A percentile compares a stretch with the other conserved stretches of the same genome.
These are phyloP conservation scores for Botrytis galanthina DNA, from an alignment of 2,329 filamentous ascomycete species.

Conservation along the genomic window DNA sequence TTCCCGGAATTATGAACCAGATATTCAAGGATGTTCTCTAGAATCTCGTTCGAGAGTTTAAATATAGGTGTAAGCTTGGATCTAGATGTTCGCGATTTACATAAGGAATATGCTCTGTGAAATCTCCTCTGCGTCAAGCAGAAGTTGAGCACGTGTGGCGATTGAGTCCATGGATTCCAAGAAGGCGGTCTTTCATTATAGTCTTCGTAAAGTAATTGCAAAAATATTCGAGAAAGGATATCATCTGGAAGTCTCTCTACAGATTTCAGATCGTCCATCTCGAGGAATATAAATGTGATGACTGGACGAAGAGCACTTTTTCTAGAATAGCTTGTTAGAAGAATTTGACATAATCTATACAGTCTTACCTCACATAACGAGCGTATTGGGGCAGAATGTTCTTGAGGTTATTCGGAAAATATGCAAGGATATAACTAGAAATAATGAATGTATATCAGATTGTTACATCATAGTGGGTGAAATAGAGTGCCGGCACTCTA, in stretches of 20 bases:
- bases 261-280: conserved; percentile 16
- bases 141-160: conserved; percentile 18
- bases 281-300: background rate
- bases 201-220: conserved; percentile 18
- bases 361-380: conserved; percentile 16
- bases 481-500: conserved; percentile 19
- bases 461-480: conserved; percentile 19
- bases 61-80: conserved; percentile 24
- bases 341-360: background rate
- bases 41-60: conserved; percentile 23
- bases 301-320: background rate
- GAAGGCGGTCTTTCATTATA: background rate
- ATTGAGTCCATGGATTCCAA: conserved; percentile 14
- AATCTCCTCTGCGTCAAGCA: conserved; percentile 20
- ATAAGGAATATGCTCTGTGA: conserved; percentile 18
- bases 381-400: background rate
- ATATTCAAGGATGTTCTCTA: conserved; percentile 38
- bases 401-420: conserved; percentile 11
- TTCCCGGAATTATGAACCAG: conserved; percentile 49
- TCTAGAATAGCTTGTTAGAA: conserved; percentile 13
- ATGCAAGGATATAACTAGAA: background rate
- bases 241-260: conserved; percentile 21
- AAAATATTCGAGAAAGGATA: conserved; percentile 21
- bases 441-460: background rate
- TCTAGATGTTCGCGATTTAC: conserved; percentile 7